Conservation (phyloP, 2,329 filamentous ascomycete genomes). For the Xylaria sp. region DNA sequence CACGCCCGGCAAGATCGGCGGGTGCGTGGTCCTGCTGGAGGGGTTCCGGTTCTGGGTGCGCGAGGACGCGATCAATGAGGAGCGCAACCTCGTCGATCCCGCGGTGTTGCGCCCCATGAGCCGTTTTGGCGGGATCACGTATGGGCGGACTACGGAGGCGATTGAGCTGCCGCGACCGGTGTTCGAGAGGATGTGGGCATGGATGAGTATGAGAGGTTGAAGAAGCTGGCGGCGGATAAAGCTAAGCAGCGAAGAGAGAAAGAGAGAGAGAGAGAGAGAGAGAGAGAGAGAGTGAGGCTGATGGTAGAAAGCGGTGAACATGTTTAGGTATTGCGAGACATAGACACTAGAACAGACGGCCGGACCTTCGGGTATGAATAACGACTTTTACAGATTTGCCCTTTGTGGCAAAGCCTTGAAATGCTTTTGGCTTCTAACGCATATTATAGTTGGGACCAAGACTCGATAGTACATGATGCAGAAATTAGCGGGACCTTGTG, state of each 20-base stretch:
- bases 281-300: not conserved
- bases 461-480: too few relatives aligned
- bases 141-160: conserved; percentile 71
- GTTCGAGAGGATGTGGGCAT: conserved; percentile 58
- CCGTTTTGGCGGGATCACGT: conserved; percentile 85
- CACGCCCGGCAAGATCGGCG: conserved; percentile 74
- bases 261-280: too few relatives aligned
- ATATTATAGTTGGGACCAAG: too few relatives aligned
- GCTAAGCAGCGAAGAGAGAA: not conserved
- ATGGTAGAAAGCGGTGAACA: not conserved
- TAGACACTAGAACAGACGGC: too few relatives aligned
- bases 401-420: too few relatives aligned
- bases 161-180: conserved; percentile 73
- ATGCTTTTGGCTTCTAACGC: too few relatives aligned
- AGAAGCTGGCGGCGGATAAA: conserved; percentile 46
- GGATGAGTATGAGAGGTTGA: conserved; percentile 63
- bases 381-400: too few relatives aligned
- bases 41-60: conserved; percentile 87
- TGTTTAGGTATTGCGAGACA: not conserved
- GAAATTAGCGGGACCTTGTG: too few relatives aligned
- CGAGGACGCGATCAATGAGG: conserved; percentile 85
- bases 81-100: conserved; percentile 75
- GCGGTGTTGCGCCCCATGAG: conserved; percentile 77
- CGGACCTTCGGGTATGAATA: too few relatives aligned
- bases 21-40: conserved; percentile 78